Conservation (phyloP, 1,284 basidiomycete genomes). For the Mycena citricolor region DNA sequence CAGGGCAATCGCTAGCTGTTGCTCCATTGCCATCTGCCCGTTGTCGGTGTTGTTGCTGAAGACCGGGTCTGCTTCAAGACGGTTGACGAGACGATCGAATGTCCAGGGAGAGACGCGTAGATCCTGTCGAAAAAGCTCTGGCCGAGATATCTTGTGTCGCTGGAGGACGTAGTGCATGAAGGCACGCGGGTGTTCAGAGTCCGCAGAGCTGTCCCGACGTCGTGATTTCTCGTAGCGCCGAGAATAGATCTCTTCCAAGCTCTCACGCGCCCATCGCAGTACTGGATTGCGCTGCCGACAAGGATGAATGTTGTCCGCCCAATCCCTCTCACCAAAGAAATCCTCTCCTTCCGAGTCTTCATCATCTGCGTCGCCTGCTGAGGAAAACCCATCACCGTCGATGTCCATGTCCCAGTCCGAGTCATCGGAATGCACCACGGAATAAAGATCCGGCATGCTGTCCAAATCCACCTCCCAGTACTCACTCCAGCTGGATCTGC, state of each 20-base stretch:
- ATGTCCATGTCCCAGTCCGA: not conserved
- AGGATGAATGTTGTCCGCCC: too few species aligned
- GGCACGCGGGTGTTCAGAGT: constrained; percentile 7
- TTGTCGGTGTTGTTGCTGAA: constrained; percentile 31
- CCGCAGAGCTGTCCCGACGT: too few species aligned
- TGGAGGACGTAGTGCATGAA: constrained; percentile 6
- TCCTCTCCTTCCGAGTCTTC: too few species aligned
- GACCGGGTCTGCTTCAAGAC: constrained; percentile 27
- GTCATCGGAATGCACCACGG: constrained; percentile 1
- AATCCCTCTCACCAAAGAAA: too few species aligned
- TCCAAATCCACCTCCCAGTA: too few species aligned
- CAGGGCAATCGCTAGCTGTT: constrained; percentile 34
- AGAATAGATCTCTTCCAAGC: constrained; percentile 7
- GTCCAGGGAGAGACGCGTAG: constrained; percentile 27
- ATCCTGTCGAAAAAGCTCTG: constrained; percentile 24
- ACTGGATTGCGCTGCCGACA: too few species aligned
- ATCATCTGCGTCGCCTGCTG: too few species aligned
- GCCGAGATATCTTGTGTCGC: constrained; percentile 1
- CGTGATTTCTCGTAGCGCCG: constrained; percentile 6
- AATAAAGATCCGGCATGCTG: too few species aligned
- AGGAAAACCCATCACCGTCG: not conserved
- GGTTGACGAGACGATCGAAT: constrained; percentile 28
- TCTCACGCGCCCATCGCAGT: constrained; percentile 6
- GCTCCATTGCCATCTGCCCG: constrained; percentile 29
- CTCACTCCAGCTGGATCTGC: constrained; percentile 1